Evolutionary conservation across 768 basidiomycete species (phyloP), one percentile per base, ranked within the genome.

Genomic region (Leccinum imitatum): DNA sequence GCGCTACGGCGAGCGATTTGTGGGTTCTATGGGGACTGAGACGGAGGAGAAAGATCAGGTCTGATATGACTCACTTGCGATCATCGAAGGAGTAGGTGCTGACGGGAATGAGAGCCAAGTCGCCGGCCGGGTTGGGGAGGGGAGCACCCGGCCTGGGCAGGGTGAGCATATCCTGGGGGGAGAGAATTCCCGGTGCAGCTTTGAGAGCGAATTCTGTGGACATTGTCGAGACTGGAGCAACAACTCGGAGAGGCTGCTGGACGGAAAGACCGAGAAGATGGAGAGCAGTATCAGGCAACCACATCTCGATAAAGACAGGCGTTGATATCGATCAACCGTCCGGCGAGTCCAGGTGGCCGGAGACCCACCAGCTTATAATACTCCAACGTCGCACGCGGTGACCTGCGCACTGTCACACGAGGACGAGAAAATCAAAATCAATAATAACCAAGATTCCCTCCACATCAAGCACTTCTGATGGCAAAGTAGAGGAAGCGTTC

Each of bases 11-110:
- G 57, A 92, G 78, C 10, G 83, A 85, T 68, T 88, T 91, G 73
- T 82, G 78, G 64, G 90, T 90, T 71, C 91, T 93, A 41, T 15
- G n/a, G 10, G 15, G 23, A 8, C 21, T 58, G 35, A 47, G 44
- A 57, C 4, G 19, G 14, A 9, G 21, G 15, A 39, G 47, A 23
- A 41, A 35, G 52, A 37, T 8, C 15, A 50, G 50, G 54, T 35
- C 10, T 54, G 37, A 30, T 3, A 8, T 21, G 44, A 73, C 87
- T 71, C 65, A 93, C 90, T 87, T 87, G 70, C 89, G 86, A 58
- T 89, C 85, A 52, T 86, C 78, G 59, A 92, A 81, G 13, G 87
- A 87, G 71, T 86, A 90, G 72, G 86, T 83, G 74, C 81, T 85
- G 68, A 85, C 77, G 3, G 87, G 77, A 19, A 90, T 78, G 60